Evolutionary conservation across 192 early-diverging fungal species (phyloP), one percentile per base, ranked within the genome.

Genomic region (Tieghemiomyces parasiticus): DNA sequence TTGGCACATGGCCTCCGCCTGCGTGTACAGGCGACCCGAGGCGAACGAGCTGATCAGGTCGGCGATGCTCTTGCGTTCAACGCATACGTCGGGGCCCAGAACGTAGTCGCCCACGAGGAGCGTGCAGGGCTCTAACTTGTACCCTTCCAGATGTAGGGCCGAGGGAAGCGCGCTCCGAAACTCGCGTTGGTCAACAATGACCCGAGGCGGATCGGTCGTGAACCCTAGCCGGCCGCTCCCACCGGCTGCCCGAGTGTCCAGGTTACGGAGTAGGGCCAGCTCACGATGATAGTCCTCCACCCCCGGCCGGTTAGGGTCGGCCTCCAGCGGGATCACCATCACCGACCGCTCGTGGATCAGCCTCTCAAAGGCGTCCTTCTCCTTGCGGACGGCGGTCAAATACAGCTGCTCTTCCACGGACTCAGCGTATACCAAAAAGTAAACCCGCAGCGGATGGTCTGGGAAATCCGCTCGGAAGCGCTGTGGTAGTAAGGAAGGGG

Each of bases 371-470:
- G 95, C 80, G 59, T 91, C 83, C 65, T 93, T 93, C 67, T 98
- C 95, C 46, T 78, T 78, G 24, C 95, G 73, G 61, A 98, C 81
- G 0, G 73, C 68, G 26, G 84, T 85, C 35, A 98, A 65, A 61
- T 92, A 98, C 29, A 78, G 70, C 69, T 97, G 94, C 69, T 96
- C 95, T 68, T 99, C 93, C 1, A 93, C 79, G 9, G 89, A 92
- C 68, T 93, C 88, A 53, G 94, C 88, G 66, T 99, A 97, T 0
- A 93, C 77, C 64, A 95, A 75, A 68, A 97, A 95, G 59, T 92
- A 96, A 6, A 97, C 88, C 55, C 83, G 83, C 22, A 86, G 62
- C 22, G 78, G 65, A 9, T 63, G n/a, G n/a, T n/a, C n/a, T n/a
- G n/a, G n/a, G n/a, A n/a, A n/a, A n/a, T n/a, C n/a, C n/a, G n/a